phyloP scores from a whole-genome alignment of 192 early-diverging fungal genomes.

The Backusella tuberculispora region DNA sequence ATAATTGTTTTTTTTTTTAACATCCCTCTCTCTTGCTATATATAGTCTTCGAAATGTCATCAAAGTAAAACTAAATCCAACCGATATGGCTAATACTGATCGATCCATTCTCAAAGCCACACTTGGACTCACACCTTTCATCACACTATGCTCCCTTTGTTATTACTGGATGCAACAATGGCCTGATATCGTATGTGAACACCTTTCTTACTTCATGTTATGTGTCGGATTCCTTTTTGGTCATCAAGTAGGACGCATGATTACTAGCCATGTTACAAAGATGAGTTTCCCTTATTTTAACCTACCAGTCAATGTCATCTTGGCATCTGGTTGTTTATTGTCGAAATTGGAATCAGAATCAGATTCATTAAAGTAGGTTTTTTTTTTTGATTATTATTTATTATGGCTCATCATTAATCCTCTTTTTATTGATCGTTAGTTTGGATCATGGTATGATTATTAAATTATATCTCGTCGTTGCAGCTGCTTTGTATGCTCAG shows the following conservation, averaged over 20 bases:
- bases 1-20: neutral
- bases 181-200: slow-evolving; percentile 64
- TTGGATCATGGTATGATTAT: slow-evolving; percentile 25
- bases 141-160: slow-evolving; percentile 46
- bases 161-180: slow-evolving; percentile 69
- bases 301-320: slow-evolving; percentile 55
- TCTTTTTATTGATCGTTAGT: slow-evolving; percentile 27
- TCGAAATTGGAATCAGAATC: slow-evolving; percentile 54
- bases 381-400: neutral
- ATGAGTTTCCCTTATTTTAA: slow-evolving; percentile 80
- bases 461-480: slow-evolving; percentile 1
- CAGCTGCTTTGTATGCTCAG: slow-evolving; percentile 58
- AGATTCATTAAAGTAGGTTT: slow-evolving; percentile 42
- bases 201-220: slow-evolving; percentile 69
- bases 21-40: neutral
- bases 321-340: slow-evolving; percentile 63
- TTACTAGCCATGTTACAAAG: slow-evolving; percentile 83
- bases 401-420: neutral
- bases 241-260: slow-evolving; percentile 83
- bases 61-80: slow-evolving; percentile 26
- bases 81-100: slow-evolving; percentile 48
- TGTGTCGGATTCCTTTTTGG: slow-evolving; percentile 78
- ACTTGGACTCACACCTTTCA: slow-evolving; percentile 69
- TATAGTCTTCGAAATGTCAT: slow-evolving; percentile 32
- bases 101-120: slow-evolving; percentile 57